Percentiles rank a stretch among this genome's conserved stretches.
phyloP scores from a whole-genome alignment of 805 yeast genomes.

The Zygoascus flipseniorum region DNA sequence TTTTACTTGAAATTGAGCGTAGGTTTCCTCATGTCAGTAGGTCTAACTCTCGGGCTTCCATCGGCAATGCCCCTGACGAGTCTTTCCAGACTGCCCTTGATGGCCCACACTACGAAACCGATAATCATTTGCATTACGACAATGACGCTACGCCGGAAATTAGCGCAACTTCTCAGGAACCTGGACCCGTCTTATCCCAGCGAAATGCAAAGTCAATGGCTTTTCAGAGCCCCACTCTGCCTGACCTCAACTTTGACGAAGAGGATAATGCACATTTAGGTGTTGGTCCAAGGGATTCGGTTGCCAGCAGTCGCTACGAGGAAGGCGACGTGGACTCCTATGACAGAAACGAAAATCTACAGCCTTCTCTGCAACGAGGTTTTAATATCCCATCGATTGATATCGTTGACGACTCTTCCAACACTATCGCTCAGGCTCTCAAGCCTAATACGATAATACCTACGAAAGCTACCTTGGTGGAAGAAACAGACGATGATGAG shows the following conservation, averaged over 20 bases:
- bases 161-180: not conserved
- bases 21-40: slow-evolving; percentile 43
- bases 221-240: slow-evolving; percentile 1
- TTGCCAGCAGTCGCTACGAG: slow-evolving; percentile 1
- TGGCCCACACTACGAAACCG: not conserved
- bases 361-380: not conserved
- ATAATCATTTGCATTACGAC: not conserved
- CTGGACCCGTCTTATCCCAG: not conserved
- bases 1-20: slow-evolving; percentile 76
- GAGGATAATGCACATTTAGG: not conserved
- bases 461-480: slow-evolving; percentile 71
- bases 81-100: not conserved
- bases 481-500: slow-evolving; percentile 82
- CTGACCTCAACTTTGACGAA: not conserved
- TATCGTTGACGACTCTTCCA: not conserved
- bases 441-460: slow-evolving; percentile 65
- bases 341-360: not conserved
- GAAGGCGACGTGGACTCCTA: not conserved
- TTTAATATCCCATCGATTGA: not conserved
- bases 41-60: not conserved
- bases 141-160: not conserved
- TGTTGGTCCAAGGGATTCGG: not conserved
- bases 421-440: slow-evolving; percentile 26
- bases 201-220: not conserved
- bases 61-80: not conserved